These are phyloP conservation scores for Amaranthus tricolor DNA, from an alignment of 179 eudicot species.

Conservation along the genomic window DNA sequence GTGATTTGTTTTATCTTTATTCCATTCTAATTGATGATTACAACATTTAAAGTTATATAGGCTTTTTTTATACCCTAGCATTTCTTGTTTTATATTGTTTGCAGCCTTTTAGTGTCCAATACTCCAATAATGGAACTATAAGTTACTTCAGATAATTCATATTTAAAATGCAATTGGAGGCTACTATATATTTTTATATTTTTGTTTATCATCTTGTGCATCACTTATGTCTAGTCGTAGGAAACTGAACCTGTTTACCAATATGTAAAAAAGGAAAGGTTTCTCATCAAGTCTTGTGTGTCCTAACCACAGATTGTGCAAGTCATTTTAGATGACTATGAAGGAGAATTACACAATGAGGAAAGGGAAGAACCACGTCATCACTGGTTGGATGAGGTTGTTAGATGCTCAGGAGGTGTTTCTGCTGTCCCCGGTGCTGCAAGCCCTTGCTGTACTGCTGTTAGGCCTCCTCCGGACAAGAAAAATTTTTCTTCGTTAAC, in stretches of 20 bases:
- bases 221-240: not conserved
- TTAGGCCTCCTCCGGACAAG: slow-evolving; percentile 66
- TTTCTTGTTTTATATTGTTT: too few relatives aligned
- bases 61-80: too few relatives aligned
- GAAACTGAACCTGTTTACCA: not conserved
- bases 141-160: too few relatives aligned
- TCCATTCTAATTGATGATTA: too few relatives aligned
- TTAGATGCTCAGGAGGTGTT: slow-evolving; percentile 68
- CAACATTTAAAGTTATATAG: too few relatives aligned
- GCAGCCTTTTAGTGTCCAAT: too few relatives aligned
- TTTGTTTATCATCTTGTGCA: not conserved
- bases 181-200: not conserved
- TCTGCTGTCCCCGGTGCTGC: slow-evolving; percentile 47
- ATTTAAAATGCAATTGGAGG: too few relatives aligned
- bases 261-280: not conserved
- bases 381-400: slow-evolving; percentile 94
- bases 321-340: slow-evolving; percentile 61
- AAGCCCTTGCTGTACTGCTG: slow-evolving; percentile 35
- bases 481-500: slow-evolving; percentile 63
- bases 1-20: too few relatives aligned
- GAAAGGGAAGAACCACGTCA: slow-evolving; percentile 63
- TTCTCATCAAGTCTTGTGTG: not conserved
- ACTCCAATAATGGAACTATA: too few relatives aligned
- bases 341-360: slow-evolving; percentile 38
- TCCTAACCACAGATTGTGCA: slow-evolving; percentile 50